Conservation (phyloP, 2,329 filamentous ascomycete genomes). For the Penicillium crustosum region DNA sequence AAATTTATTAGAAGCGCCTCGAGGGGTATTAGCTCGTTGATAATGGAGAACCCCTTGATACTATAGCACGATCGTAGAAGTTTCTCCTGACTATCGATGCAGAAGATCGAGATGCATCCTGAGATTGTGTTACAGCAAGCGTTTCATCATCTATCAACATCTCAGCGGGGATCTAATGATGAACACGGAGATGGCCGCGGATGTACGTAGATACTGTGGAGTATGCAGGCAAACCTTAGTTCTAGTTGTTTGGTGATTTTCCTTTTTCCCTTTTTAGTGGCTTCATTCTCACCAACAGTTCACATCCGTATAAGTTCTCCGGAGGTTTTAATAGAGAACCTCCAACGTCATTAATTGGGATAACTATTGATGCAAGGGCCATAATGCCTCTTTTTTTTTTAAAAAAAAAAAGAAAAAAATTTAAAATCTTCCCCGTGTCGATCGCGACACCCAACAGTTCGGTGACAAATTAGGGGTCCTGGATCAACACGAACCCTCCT, state of each 20-base stretch:
- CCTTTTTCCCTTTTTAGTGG: neutral
- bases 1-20: slow-evolving; percentile 12
- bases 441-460: slow-evolving; percentile 26
- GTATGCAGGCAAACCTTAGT: slow-evolving; percentile 2
- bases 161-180: slow-evolving; percentile 1
- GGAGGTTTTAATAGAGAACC: neutral
- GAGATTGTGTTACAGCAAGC: slow-evolving; percentile 5
- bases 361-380: slow-evolving; percentile 42
- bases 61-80: slow-evolving; percentile 10
- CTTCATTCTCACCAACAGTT: neutral
- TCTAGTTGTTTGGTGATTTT: neutral
- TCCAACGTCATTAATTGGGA: slow-evolving; percentile 26
- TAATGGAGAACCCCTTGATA: slow-evolving; percentile 16
- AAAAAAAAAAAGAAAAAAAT: slow-evolving; percentile 2
- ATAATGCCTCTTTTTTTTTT: slow-evolving; percentile 8
- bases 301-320: neutral
- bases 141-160: slow-evolving; percentile 21
- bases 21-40: slow-evolving; percentile 19
- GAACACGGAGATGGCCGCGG: neutral
- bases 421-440: slow-evolving; percentile 30
- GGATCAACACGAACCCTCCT: slow-evolving; percentile 24
- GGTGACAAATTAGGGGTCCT: slow-evolving; percentile 40
- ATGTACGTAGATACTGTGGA: neutral
- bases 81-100: slow-evolving; percentile 26
- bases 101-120: slow-evolving; percentile 8